A percentile compares a stretch with the other conserved stretches of the same genome.
Evolutionary conservation across 805 yeast genomes (phyloP).

Genomic region (Candida insectorum): DNA sequence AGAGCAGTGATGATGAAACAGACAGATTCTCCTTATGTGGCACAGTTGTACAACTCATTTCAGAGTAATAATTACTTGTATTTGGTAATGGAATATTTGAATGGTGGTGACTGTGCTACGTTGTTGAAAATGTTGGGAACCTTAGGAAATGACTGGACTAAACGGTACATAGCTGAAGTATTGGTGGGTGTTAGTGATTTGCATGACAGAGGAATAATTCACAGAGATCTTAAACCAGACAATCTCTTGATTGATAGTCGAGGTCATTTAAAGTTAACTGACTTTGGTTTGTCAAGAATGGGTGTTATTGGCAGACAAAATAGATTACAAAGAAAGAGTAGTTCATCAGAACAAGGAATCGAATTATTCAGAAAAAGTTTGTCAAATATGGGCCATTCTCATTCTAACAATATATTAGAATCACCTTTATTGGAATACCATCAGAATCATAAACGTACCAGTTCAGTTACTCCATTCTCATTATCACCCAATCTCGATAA

Average conservation of each 20-base stretch:
- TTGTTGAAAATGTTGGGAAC: conserved; percentile 77
- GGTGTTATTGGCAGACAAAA: conserved; percentile 81
- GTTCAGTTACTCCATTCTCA: conserved; percentile 43
- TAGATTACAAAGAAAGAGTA: conserved; percentile 40
- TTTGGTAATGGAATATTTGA: conserved; percentile 92
- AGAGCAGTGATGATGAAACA: conserved; percentile 98
- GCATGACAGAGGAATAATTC: conserved; percentile 86
- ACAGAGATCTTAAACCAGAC: conserved; percentile 94
- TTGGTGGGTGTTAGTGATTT: conserved; percentile 87
- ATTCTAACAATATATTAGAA: conserved; percentile 10
- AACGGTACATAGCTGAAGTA: conserved; percentile 82
- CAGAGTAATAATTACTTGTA: conserved; percentile 85
- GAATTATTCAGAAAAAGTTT: conserved; percentile 31
- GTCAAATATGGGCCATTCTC: background rate
- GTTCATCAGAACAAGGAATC: conserved; percentile 40
- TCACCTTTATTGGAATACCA: conserved; percentile 20
- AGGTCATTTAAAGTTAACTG: conserved; percentile 92
- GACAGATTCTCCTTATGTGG: conserved; percentile 89
- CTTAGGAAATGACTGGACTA: conserved; percentile 83
- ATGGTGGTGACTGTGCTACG: conserved; percentile 95
- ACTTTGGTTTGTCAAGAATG: conserved; percentile 89
- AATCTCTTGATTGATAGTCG: conserved; percentile 77
- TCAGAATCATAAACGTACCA: conserved; percentile 29
- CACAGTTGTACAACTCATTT: conserved; percentile 81
- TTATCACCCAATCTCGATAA: conserved; percentile 38